phyloP scores from a whole-genome alignment of 108 stramenopile species.

The Conticribra weissflogii region DNA sequence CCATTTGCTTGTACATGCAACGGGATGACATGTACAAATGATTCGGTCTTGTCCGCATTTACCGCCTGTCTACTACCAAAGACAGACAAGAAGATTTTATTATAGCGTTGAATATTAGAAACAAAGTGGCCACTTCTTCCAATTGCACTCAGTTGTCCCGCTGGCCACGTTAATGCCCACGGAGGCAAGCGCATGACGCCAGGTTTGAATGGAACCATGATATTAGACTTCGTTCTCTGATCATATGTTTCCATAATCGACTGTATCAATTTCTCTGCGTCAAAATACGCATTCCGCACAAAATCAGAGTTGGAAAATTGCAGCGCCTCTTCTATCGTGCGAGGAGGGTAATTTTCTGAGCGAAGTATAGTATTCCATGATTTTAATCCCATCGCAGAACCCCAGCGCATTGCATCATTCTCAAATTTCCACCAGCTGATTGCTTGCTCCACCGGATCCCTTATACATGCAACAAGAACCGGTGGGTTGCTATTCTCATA shows the following conservation, averaged over 20 bases:
- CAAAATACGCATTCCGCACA: constrained; percentile 30
- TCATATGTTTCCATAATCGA: neutral
- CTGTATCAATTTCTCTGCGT: constrained; percentile 44
- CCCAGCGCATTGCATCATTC: constrained; percentile 63
- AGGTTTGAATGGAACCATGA: neutral
- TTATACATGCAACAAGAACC: constrained; percentile 58
- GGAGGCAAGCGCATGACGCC: constrained; percentile 35
- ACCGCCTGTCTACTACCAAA: constrained; percentile 5
- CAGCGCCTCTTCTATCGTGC: constrained; percentile 47
- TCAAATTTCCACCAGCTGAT: constrained; percentile 75
- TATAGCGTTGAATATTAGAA: constrained; percentile 52
- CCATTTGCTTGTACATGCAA: constrained; percentile 29
- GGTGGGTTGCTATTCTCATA: constrained; percentile 33
- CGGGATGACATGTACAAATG: constrained; percentile 34
- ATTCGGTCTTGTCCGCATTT: constrained; percentile 6
- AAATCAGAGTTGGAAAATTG: constrained; percentile 42
- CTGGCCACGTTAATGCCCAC: constrained; percentile 76
- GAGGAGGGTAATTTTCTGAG: constrained; percentile 49
- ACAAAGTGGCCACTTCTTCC: constrained; percentile 53
- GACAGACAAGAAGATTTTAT: constrained; percentile 32
- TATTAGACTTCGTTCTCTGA: no score
- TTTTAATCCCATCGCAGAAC: constrained; percentile 53
- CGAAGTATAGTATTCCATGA: constrained; percentile 55
- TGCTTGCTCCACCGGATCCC: constrained; percentile 67
- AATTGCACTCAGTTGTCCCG: constrained; percentile 60